Evolutionary conservation across 2,329 filamentous ascomycete species (phyloP), one percentile per base, ranked within the genome.

Genomic region (Penicillium sp.): DNA sequence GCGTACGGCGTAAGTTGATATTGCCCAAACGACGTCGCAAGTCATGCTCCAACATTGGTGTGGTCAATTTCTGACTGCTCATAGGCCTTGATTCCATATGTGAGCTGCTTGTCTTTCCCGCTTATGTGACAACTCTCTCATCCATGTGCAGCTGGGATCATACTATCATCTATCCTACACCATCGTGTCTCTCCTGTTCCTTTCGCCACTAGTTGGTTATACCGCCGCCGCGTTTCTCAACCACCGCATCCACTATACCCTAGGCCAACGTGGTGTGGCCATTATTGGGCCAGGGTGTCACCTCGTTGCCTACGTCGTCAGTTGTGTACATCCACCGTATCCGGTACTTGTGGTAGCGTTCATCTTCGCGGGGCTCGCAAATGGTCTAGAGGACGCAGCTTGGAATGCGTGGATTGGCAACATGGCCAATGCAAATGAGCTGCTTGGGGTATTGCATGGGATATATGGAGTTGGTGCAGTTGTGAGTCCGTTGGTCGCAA

Each of bases 391-490:
- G 12, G 72, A 83, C 57, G 78, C 79, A 0, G 80, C 76, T 5
- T 83, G 79, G 75, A 81, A 80, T 59, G 79, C 79, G 0, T 82
- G 79, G 78, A 76, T 83, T 16, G 88, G 88, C 10, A 86, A 84
- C 59, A 87, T 92, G 83, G 77, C 80, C 11, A 80, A 82, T 50
- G 80, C 86, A 7, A 90, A 91, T 63, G 83, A 90, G 63, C 72
- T 92, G 1, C 75, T 89, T 0, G 87, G 88, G 1, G 75, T 90
- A 38, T 66, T 91, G 14, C 87, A 91, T 65, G 86, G 81, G 0
- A 77, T 81, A n/a, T 92, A 89, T 61, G 87, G 87, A 0, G 63
- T 86, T 0, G 88, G 88, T 0, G 88, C 83, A 1, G 84, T 85
- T 0, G 72, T 89, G 11, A 76, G 79, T 3, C 88, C 88, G 0